Percentiles rank a stretch among this genome's conserved stretches.
Conservation (phyloP, 768 basidiomycete species). For the Phylloporus arenicola region DNA sequence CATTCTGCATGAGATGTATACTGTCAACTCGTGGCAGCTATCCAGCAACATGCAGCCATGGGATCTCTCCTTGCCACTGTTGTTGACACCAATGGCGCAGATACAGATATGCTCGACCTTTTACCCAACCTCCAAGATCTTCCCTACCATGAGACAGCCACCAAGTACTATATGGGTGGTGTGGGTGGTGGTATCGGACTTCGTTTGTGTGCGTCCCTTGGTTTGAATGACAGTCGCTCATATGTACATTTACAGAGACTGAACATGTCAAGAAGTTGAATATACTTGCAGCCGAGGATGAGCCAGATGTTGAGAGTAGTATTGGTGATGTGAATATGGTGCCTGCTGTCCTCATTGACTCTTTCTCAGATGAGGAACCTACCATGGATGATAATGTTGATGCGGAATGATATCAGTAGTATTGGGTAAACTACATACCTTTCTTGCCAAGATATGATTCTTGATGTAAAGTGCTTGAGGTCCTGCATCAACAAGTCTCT, state of each 20-base stretch:
- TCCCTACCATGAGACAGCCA: not conserved
- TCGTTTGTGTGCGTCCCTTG: not conserved
- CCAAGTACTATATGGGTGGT: not conserved
- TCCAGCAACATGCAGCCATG: not conserved
- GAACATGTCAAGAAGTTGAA: not conserved
- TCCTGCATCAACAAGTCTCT: not conserved
- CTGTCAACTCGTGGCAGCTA: not conserved
- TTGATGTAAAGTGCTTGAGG: not conserved
- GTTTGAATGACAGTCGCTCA: not conserved
- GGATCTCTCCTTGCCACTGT: not conserved
- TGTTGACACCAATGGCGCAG: not conserved
- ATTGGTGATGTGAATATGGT: not conserved
- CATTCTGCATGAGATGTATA: too few relatives aligned
- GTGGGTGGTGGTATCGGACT: not conserved
- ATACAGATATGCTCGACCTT: not conserved
- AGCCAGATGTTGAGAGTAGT: not conserved
- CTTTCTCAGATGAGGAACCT: not conserved
- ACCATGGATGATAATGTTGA: not conserved
- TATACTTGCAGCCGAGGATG: not conserved
- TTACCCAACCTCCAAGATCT: not conserved
- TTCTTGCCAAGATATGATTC: not conserved
- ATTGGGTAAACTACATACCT: not conserved
- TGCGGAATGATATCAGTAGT: not conserved
- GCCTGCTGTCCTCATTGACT: not conserved
- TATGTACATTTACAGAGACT: not conserved